Conservation (phyloP, 1,284 basidiomycete species). For the Schizopora paradoxa region DNA sequence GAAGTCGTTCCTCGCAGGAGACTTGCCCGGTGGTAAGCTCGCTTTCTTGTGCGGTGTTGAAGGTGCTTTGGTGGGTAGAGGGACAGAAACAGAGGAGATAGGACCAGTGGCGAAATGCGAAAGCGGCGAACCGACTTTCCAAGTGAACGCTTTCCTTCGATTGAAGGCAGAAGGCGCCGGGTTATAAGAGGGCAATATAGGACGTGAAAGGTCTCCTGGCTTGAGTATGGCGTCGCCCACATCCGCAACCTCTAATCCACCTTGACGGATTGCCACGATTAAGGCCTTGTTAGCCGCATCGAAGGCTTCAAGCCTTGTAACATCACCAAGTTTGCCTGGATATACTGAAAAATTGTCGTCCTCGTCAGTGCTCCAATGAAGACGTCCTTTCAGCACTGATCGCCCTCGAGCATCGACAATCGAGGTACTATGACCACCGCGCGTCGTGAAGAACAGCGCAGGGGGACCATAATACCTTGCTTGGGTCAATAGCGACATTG, state of each 20-base stretch:
- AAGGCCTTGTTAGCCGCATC: conserved; percentile 68
- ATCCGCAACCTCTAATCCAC: conserved; percentile 74
- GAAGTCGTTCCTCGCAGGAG: conserved; percentile 47
- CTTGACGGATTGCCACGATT: conserved; percentile 75
- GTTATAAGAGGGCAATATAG: conserved; percentile 58
- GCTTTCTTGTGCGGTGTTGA: conserved; percentile 45
- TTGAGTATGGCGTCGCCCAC: conserved; percentile 68
- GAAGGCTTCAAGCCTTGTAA: conserved; percentile 73
- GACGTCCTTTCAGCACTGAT: conserved; percentile 72
- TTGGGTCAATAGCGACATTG: conserved; percentile 76
- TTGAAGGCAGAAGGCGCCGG: conserved; percentile 55
- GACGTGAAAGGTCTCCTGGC: conserved; percentile 72
- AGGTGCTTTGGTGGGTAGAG: conserved; percentile 29
- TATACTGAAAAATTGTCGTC: conserved; percentile 34
- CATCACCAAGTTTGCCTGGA: conserved; percentile 61
- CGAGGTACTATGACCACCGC: conserved; percentile 77
- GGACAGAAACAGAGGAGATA: conserved; percentile 34
- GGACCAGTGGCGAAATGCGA: conserved; percentile 35
- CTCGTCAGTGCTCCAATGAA: conserved; percentile 70
- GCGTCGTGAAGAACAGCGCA: conserved; percentile 79
- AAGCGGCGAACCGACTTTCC: conserved; percentile 72
- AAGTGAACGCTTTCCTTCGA: conserved; percentile 66
- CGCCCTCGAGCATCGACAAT: conserved; percentile 80
- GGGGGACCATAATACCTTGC: conserved; percentile 80
- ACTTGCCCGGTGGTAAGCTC: conserved; percentile 43